Conservation (phyloP, 1,284 basidiomycete genomes). For the Pseudozyma hubeiensis region DNA sequence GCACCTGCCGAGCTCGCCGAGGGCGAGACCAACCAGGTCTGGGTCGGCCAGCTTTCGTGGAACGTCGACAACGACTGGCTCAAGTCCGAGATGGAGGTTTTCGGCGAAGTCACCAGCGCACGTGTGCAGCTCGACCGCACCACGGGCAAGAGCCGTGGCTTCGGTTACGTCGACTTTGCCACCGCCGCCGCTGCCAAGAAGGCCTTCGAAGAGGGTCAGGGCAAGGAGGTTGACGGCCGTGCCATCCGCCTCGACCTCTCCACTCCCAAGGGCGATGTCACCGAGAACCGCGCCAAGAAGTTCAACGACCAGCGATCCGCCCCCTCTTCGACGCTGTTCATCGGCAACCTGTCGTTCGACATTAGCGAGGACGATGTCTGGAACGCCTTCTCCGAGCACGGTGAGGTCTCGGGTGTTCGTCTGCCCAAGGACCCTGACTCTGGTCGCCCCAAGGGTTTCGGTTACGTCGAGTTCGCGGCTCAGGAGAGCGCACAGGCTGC, state of each 20-base stretch:
- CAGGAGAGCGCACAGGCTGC: slow-evolving; percentile 85
- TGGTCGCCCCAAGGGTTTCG: slow-evolving; percentile 93
- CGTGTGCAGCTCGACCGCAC: slow-evolving; percentile 92
- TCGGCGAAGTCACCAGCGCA: slow-evolving; percentile 87
- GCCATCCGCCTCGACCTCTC: slow-evolving; percentile 87
- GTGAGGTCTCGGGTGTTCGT: slow-evolving; percentile 87
- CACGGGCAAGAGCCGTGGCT: slow-evolving; percentile 72
- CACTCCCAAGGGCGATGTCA: slow-evolving; percentile 73
- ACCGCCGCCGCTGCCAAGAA: slow-evolving; percentile 72
- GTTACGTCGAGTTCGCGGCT: slow-evolving; percentile 92
- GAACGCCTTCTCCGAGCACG: slow-evolving; percentile 90
- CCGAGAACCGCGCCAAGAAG: slow-evolving; percentile 80
- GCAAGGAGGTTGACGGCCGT: slow-evolving; percentile 89
- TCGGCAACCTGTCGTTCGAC: slow-evolving; percentile 90
- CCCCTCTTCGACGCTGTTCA: slow-evolving; percentile 88
- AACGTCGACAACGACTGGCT: slow-evolving; percentile 98
- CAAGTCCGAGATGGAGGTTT: slow-evolving; percentile 86
- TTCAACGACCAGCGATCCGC: slow-evolving; percentile 75
- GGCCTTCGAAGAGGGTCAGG: slow-evolving; percentile 78
- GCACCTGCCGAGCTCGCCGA: slow-evolving; percentile 69
- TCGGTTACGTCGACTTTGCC: slow-evolving; percentile 92
- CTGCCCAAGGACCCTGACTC: slow-evolving; percentile 93
- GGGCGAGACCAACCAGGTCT: slow-evolving; percentile 79
- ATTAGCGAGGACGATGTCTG: slow-evolving; percentile 81
- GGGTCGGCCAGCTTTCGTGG: slow-evolving; percentile 95